Base-by-base conservation (phyloP, 768 basidiomycete species). In the Pleurotus platypus region DNA sequence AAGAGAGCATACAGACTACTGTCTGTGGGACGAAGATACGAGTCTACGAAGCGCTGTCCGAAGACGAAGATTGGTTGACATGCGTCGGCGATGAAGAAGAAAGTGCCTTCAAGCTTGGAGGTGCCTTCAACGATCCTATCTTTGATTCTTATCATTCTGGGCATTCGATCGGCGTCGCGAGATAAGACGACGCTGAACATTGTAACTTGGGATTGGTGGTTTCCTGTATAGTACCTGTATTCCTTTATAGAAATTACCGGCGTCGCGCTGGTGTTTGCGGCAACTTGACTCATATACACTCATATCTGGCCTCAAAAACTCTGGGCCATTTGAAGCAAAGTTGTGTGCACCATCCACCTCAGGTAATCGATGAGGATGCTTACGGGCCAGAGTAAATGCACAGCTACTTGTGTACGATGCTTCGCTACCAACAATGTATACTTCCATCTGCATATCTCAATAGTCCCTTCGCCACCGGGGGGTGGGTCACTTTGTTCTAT, bases 41-140 rank as follows among this genome's bases (percentile, higher is more conserved):
- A 20, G 47, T 57, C 7, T 24, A 57, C 18, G 61, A 57, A 22
- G 61, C 50, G 7, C 49, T 54, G 2, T n/a, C 16, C 4, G 30
- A 51, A 11, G 51, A 39, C 16, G 60, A 55, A 2, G 59, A 57
- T 37, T 35, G 22, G 39, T 42, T 49, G 13, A 50, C 42, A n/a
- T 51, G 40, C 37, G 37, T 53, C 2, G 39, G 50, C 3, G 61
- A 62, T 48, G 54, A 62, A 8, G 49, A 58, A 20, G 50, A 16
- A 56, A 60, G 20, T 49, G 60, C 65, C 8, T 73, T 60, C 46
- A 62, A 61, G 16, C 60, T 56, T 27, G 69, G 69, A 9, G 69
- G 70, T 43, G 61, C 60, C 1, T 67, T 69, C 57, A 65, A 70
- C 60, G 70, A 70, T 58, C 67, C 66, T 26, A 49, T 56, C 20